Conservation (phyloP, 768 basidiomycete genomes). For the Leucocoprinus leucothites region DNA sequence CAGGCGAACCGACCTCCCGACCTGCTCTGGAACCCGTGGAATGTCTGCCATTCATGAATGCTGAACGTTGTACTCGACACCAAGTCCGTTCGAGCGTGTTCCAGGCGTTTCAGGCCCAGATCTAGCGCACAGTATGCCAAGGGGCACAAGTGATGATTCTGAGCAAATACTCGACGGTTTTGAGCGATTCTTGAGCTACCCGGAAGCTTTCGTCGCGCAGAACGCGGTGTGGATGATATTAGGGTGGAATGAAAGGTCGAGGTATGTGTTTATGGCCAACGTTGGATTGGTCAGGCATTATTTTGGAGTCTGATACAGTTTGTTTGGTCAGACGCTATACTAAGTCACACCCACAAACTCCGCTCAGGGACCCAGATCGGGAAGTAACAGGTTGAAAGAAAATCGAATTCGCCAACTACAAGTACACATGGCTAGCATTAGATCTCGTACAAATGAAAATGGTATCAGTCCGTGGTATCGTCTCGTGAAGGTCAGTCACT, state of each 20-base stretch:
- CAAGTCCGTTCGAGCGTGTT: neutral
- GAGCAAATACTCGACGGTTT: conserved; percentile 62
- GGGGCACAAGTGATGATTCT: conserved; percentile 43
- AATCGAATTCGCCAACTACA: neutral
- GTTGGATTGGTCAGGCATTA: conserved; percentile 37
- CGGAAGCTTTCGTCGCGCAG: conserved; percentile 17
- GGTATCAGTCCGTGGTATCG: neutral
- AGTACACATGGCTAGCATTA: conserved; percentile 11
- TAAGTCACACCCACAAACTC: neutral
- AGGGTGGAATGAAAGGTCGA: conserved; percentile 19
- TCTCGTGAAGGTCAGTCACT: neutral
- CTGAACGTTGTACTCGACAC: neutral
- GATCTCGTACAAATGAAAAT: conserved; percentile 7
- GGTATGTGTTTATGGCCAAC: conserved; percentile 29
- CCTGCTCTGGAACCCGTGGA: neutral
- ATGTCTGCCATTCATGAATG: conserved; percentile 11
- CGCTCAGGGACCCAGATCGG: neutral
- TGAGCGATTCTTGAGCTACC: conserved; percentile 52
- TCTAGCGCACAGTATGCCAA: neutral
- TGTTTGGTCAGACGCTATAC: conserved; percentile 29
- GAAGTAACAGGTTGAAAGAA: neutral
- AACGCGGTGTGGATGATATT: conserved; percentile 16
- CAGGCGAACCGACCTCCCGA: neutral
- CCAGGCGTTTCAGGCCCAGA: neutral
- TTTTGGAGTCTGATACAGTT: conserved; percentile 41